Evolutionary conservation across 1,284 basidiomycete genomes (phyloP), one percentile per base, ranked within the genome.

Genomic region (Leccinum subatratum): DNA sequence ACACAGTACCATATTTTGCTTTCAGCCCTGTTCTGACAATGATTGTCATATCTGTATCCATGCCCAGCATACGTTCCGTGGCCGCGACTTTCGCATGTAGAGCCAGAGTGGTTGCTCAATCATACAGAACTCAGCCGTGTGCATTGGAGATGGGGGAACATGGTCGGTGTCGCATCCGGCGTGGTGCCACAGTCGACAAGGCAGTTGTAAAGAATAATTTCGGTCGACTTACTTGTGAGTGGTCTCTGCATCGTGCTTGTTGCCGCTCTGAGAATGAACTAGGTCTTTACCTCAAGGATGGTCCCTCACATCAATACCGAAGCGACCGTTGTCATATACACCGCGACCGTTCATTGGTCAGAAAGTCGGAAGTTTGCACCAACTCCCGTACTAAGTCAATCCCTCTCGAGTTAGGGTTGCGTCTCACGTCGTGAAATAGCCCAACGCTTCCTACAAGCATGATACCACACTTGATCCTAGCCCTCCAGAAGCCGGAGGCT

Each of bases 151-250:
- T 70, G 54, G 6, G 82, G 81, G 11, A 70, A 71, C 6, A 74
- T 70, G 25, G 77, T 78, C 39, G 77, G 81, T 7, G 81, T 39
- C 37, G 37, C 37, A 96, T 96, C 68, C 88, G 94, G 63, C 92
- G 95, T 71, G 95, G 97, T 70, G 97, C 97, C 3, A 99, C 97
- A 0, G 97, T 99, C 70, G 97, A 99, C 82, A 99, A 99, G 81
- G 97, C 97, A 7, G 97, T 99, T 48, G 93, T 95, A 18, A 95
- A 95, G 84, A 96, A 96, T 86, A 97, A 97, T 75, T 81, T 95
- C 54, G 94, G 94, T 67, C 91, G 94, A 74, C 84, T 96, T 57
- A 95, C 93, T 68, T 91, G 94, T 84, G 71, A 76, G 81, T 81
- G 64, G 37, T 65, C 3, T 34, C 65, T 48, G 4, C 69, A 58